These are phyloP conservation scores for Leishmania guyanensis DNA, from an alignment of 208 protist genomes.

Conservation along the genomic window DNA sequence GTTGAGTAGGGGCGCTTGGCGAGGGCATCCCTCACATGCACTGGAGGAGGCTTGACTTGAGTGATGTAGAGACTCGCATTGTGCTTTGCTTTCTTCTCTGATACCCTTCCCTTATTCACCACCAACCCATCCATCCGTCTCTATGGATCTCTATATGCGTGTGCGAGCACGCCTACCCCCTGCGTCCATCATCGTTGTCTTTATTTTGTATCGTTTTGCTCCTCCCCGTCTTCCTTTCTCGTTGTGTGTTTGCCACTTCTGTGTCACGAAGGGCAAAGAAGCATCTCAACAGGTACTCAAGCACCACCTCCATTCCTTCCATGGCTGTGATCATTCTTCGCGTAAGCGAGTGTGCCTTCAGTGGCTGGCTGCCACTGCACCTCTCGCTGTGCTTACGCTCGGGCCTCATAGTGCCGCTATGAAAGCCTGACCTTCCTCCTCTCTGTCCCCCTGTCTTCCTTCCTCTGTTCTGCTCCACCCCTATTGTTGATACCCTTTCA, in stretches of 20 bases:
- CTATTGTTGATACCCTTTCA: too few species aligned
- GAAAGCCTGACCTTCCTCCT: neutral
- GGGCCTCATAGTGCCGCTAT: neutral
- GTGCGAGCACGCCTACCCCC: neutral
- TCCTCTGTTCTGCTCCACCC: neutral
- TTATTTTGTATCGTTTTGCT: neutral
- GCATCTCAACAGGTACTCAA: neutral
- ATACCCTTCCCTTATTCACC: neutral
- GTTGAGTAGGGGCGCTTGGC: neutral
- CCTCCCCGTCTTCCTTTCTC: neutral
- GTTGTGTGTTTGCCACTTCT: neutral
- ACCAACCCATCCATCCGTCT: slow-evolving; percentile 6
- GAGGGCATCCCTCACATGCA: neutral
- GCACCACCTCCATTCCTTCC: neutral
- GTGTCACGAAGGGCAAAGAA: neutral
- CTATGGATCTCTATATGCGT: neutral
- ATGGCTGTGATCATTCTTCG: neutral
- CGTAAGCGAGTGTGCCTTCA: neutral
- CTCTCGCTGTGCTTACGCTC: neutral
- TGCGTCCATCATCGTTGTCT: neutral
- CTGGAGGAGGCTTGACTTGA: neutral
- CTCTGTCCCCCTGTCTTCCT: neutral
- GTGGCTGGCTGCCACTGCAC: neutral
- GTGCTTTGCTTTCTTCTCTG: neutral
- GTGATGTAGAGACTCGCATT: slow-evolving; percentile 3